Evolutionary conservation across 2,329 filamentous ascomycete species (phyloP).

Genomic region (Lasiodiplodia citricola): DNA sequence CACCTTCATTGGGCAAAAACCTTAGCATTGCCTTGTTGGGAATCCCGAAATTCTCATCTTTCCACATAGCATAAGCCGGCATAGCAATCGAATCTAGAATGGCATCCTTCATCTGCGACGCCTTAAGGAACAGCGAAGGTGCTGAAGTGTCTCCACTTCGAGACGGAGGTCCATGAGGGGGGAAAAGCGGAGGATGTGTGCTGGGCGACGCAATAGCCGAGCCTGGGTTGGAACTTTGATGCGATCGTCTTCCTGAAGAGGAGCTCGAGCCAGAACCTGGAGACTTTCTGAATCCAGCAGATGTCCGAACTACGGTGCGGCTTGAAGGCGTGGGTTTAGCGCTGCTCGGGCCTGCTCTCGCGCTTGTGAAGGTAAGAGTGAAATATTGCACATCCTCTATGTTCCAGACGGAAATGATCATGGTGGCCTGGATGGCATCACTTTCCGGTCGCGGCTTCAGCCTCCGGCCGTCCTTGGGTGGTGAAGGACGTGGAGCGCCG

Average conservation of each 20-base stretch:
- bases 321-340: constrained; percentile 33
- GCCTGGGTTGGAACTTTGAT: constrained; percentile 38
- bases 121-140: constrained; percentile 73
- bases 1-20: constrained; percentile 46
- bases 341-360: constrained; percentile 31
- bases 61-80: constrained; percentile 81
- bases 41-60: constrained; percentile 74
- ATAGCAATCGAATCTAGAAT: constrained; percentile 76
- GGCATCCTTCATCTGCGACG: constrained; percentile 76
- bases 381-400: constrained; percentile 72
- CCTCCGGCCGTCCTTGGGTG: constrained; percentile 32
- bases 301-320: constrained; percentile 50
- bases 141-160: constrained; percentile 60
- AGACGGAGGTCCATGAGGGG: constrained; percentile 69
- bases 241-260: constrained; percentile 41
- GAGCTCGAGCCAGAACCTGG: constrained; percentile 47
- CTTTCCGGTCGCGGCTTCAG: constrained; percentile 8
- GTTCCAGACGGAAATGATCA: constrained; percentile 79
- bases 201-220: constrained; percentile 58
- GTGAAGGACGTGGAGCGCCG: not conserved
- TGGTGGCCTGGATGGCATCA: constrained; percentile 65
- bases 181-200: constrained; percentile 65
- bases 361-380: constrained; percentile 75
- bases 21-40: constrained; percentile 69
- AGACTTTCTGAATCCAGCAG: constrained; percentile 43